These are phyloP conservation scores for Leishmania guyanensis DNA, from an alignment of 208 protist species.

Conservation along the genomic window DNA sequence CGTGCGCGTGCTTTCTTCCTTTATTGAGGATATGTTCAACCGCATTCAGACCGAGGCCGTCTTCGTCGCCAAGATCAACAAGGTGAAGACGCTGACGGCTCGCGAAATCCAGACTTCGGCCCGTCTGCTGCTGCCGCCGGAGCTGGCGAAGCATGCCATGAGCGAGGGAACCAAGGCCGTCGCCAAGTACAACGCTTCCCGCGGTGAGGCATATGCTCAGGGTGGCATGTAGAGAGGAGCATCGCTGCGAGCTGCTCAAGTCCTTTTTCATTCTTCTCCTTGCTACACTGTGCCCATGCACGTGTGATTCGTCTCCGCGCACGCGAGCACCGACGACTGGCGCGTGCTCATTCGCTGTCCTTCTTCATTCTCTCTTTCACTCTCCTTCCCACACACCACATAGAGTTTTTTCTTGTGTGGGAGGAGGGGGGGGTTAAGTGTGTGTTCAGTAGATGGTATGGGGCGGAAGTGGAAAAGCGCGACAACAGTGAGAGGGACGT, in stretches of 20 bases:
- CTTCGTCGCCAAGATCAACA: slow-evolving; percentile 97
- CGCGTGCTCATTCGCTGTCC: neutral
- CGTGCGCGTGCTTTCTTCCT: slow-evolving; percentile 98
- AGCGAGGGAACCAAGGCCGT: slow-evolving; percentile 99
- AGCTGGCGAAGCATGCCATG: slow-evolving; percentile 99
- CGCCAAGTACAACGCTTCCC: slow-evolving; percentile 94
- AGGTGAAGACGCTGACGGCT: slow-evolving; percentile 96
- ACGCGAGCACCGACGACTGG: neutral
- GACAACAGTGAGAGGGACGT: neutral
- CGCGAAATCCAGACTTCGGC: slow-evolving; percentile 98
- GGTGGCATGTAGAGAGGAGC: slow-evolving; percentile 36
- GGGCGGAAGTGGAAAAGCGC: neutral
- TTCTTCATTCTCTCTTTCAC: neutral
- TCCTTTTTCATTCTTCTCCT: neutral
- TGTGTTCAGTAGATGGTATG: neutral
- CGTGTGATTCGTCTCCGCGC: neutral
- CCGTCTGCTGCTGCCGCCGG: slow-evolving; percentile 97
- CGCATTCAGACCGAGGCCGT: slow-evolving; percentile 97
- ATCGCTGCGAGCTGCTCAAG: neutral
- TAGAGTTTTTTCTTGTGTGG: neutral
- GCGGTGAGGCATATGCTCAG: slow-evolving; percentile 79
- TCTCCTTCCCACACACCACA: neutral
- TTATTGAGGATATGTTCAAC: slow-evolving; percentile 99
- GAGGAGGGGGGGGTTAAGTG: neutral
- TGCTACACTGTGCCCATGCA: neutral